phyloP scores from a whole-genome alignment of 129 eudicot genomes.

The Arctium lappa region DNA sequence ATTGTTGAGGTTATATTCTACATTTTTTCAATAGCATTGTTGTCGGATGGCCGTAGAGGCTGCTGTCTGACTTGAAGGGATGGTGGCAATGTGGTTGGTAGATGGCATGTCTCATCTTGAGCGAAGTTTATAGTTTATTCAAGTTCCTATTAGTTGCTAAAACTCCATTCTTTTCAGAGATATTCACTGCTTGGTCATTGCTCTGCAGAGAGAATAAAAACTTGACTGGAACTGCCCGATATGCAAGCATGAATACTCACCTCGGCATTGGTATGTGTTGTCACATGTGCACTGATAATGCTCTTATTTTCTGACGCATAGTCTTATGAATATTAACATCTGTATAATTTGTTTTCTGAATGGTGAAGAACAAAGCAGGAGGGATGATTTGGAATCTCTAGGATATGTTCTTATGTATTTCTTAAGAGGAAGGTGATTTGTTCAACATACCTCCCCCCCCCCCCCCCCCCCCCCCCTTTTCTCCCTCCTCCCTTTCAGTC shows the following conservation, averaged over 20 bases:
- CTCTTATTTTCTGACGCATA: not conserved
- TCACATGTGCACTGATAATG: not conserved
- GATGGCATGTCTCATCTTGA: not conserved
- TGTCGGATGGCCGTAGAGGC: not conserved
- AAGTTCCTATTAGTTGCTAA: not conserved
- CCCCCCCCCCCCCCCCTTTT: not conserved
- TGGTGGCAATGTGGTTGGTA: not conserved
- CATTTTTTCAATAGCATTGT: not conserved
- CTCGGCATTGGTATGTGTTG: slow-evolving; percentile 61
- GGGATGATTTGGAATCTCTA: slow-evolving; percentile 75
- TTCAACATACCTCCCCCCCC: not conserved
- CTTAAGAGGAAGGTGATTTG: slow-evolving; percentile 57
- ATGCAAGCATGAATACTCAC: slow-evolving; percentile 75
- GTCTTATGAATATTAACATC: not conserved
- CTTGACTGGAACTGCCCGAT: slow-evolving; percentile 82
- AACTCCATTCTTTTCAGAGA: not conserved
- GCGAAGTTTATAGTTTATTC: not conserved
- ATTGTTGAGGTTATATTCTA: not conserved
- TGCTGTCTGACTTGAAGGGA: not conserved
- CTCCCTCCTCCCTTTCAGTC: not conserved
- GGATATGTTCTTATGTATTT: slow-evolving; percentile 75
- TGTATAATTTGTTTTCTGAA: not conserved
- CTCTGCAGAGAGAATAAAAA: slow-evolving; percentile 67
- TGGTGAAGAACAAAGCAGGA: slow-evolving; percentile 62
- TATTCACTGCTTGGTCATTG: slow-evolving; percentile 12